These are phyloP conservation scores for Melampsora occidentalis DNA, from an alignment of 1,284 basidiomycete species.

Conservation along the genomic window DNA sequence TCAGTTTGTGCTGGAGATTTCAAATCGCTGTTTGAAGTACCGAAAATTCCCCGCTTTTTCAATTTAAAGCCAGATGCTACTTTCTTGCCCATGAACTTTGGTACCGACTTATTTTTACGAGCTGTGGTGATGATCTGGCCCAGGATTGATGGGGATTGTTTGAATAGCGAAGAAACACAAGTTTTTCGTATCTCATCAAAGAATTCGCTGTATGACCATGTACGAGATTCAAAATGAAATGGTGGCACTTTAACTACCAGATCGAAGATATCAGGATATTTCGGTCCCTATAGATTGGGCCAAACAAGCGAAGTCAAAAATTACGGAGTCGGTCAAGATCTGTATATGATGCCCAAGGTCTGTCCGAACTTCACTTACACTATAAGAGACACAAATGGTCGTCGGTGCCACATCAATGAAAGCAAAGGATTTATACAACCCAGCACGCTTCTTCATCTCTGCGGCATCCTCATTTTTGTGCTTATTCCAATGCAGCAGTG, in stretches of 20 bases:
- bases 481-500: constrained; percentile 41
- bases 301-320: not conserved
- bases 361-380: constrained; percentile 20
- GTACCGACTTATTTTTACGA: constrained; percentile 42
- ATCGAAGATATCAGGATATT: constrained; percentile 44
- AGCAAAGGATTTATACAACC: constrained; percentile 41
- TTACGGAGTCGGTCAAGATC: not conserved
- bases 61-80: constrained; percentile 44
- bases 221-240: constrained; percentile 44
- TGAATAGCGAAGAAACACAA: constrained; percentile 43
- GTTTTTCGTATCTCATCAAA: constrained; percentile 44
- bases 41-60: constrained; percentile 38
- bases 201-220: constrained; percentile 44
- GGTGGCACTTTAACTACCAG: constrained; percentile 42
- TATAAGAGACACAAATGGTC: constrained; percentile 41
- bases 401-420: constrained; percentile 44
- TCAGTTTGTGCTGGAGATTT: not conserved
- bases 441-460: constrained; percentile 44
- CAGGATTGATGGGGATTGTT: constrained; percentile 43
- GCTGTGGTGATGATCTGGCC: constrained; percentile 44
- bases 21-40: constrained; percentile 3
- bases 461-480: constrained; percentile 40
- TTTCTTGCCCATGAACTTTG: constrained; percentile 40
- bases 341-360: not conserved
- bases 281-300: constrained; percentile 32